Evolutionary conservation across 2,329 filamentous ascomycete species (phyloP).

Genomic region (Cercospora sojina): DNA sequence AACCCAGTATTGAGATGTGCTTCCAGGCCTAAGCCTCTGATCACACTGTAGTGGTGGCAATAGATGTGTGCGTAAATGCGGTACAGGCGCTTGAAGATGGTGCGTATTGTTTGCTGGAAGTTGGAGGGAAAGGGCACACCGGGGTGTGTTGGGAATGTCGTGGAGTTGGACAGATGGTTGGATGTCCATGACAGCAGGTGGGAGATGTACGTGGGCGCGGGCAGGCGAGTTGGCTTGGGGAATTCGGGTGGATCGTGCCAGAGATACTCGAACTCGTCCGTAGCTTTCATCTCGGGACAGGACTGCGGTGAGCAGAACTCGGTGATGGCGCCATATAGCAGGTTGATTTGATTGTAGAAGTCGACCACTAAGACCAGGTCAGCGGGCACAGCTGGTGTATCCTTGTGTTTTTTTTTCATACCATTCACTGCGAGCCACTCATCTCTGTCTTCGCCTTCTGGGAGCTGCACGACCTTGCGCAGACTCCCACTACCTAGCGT

Average conservation of each 20-base stretch:
- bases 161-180: constrained; percentile 90
- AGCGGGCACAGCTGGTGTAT: not conserved
- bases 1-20: constrained; percentile 98
- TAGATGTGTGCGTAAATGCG: constrained; percentile 97
- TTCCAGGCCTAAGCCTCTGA: constrained; percentile 90
- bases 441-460: constrained; percentile 95
- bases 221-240: constrained; percentile 96
- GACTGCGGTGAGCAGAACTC: constrained; percentile 98
- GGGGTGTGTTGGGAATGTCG: constrained; percentile 70
- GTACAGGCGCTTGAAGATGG: constrained; percentile 99
- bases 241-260: constrained; percentile 96
- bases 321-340: constrained; percentile 97
- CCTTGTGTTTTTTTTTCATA: constrained; percentile 41
- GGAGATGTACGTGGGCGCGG: constrained; percentile 95
- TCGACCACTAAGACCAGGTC: constrained; percentile 73
- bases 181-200: constrained; percentile 98
- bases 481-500: constrained; percentile 92
- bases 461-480: constrained; percentile 92
- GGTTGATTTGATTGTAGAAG: constrained; percentile 99
- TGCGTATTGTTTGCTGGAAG: constrained; percentile 88
- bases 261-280: constrained; percentile 99
- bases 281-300: constrained; percentile 99
- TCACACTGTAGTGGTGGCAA: constrained; percentile 96
- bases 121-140: constrained; percentile 90
- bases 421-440: constrained; percentile 98